These are phyloP conservation scores for Nakazawaea holstii DNA, from an alignment of 805 yeast genomes.

Conservation along the genomic window DNA sequence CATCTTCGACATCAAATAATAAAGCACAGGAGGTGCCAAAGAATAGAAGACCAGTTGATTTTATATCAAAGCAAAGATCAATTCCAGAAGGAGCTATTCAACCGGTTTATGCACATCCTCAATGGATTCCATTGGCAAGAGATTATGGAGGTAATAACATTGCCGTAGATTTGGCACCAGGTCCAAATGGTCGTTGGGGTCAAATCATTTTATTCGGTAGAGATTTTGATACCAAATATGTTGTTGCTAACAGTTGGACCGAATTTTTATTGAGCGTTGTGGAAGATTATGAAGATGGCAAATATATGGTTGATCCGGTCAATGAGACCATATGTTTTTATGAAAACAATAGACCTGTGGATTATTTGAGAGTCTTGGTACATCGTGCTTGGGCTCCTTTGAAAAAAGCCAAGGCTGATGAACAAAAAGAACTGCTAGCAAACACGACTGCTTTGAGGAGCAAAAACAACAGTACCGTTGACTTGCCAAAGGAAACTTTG, in stretches of 20 bases:
- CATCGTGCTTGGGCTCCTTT: slow-evolving; percentile 44
- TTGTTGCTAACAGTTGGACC: slow-evolving; percentile 84
- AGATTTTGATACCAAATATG: slow-evolving; percentile 86
- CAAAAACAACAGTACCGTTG: slow-evolving; percentile 14
- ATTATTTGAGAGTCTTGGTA: slow-evolving; percentile 68
- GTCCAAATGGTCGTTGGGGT: slow-evolving; percentile 74
- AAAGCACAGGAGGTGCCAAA: slow-evolving; percentile 12
- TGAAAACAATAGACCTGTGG: slow-evolving; percentile 38
- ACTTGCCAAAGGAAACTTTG: slow-evolving; percentile 27
- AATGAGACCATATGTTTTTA: slow-evolving; percentile 47
- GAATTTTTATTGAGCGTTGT: slow-evolving; percentile 79
- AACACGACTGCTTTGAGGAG: slow-evolving; percentile 8
- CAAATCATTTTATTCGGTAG: slow-evolving; percentile 92
- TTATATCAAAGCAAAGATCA: slow-evolving; percentile 51
- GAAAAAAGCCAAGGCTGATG: slow-evolving; percentile 14
- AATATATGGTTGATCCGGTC: slow-evolving; percentile 64
- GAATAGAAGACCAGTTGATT: slow-evolving; percentile 20
- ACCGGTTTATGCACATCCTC: slow-evolving; percentile 77
- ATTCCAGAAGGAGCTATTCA: slow-evolving; percentile 75
- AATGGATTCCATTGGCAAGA: slow-evolving; percentile 88
- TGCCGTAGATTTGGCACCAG: slow-evolving; percentile 85
- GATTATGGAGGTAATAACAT: slow-evolving; percentile 90
- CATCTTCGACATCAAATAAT: slow-evolving; percentile 3
- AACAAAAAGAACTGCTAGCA: slow-evolving; percentile 8
- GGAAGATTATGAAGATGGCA: slow-evolving; percentile 82